Percentiles rank a stretch among this genome's conserved stretches.
Evolutionary conservation across 2,329 filamentous ascomycete species (phyloP).

Genomic region (Monosporascus sp.): DNA sequence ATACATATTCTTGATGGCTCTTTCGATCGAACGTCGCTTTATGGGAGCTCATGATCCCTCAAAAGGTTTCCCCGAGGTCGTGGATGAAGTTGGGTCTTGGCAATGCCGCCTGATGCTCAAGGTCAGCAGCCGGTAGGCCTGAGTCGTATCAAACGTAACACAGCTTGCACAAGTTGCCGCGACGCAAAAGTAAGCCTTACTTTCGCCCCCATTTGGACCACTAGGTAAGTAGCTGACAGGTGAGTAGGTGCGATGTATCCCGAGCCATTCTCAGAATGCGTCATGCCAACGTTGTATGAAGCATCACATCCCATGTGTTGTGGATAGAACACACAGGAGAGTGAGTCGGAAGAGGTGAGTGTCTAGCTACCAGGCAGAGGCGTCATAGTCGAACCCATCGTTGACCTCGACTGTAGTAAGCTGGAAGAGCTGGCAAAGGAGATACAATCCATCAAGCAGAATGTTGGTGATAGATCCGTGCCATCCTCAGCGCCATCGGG

Average conservation of each 20-base stretch:
- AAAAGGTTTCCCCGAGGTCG: not conserved
- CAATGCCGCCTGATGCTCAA: not conserved
- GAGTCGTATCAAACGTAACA: slow-evolving; percentile 27
- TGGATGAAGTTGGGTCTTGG: not conserved
- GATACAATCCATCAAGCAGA: slow-evolving; percentile 50
- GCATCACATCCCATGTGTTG: slow-evolving; percentile 22
- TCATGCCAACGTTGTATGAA: slow-evolving; percentile 28
- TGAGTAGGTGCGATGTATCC: slow-evolving; percentile 28
- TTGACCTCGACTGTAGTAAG: slow-evolving; percentile 35
- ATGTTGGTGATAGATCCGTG: slow-evolving; percentile 31
- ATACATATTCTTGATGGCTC: too few species aligned
- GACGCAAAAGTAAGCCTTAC: slow-evolving; percentile 24
- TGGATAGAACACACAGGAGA: slow-evolving; percentile 28
- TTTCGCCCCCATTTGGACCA: too few species aligned
- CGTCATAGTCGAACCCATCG: slow-evolving; percentile 2
- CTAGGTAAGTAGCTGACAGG: not conserved
- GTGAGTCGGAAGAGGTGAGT: slow-evolving; percentile 27
- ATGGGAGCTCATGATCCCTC: not conserved
- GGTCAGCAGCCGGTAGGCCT: not conserved
- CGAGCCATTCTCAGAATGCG: slow-evolving; percentile 18
- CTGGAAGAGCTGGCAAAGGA: slow-evolving; percentile 51
- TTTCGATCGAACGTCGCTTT: too few species aligned
- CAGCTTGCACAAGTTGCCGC: slow-evolving; percentile 28
- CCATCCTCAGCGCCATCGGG: slow-evolving; percentile 5
- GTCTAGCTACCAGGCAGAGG: slow-evolving; percentile 3